phyloP scores from a whole-genome alignment of 306 rosid genomes.

The Gillenia trifoliata region DNA sequence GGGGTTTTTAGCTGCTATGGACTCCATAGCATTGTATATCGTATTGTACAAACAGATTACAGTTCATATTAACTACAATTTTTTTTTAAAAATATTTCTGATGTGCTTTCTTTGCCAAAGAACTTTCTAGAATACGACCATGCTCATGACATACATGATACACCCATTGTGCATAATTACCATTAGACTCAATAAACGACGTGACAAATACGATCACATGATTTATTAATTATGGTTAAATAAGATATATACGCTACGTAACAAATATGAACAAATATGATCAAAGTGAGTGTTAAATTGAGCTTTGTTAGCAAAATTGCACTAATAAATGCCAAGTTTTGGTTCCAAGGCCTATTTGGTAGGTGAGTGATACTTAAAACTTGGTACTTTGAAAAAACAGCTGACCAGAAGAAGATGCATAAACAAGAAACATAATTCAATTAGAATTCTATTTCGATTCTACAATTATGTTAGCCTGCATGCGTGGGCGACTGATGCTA shows the following conservation, averaged over 20 bases:
- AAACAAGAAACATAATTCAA: background rate
- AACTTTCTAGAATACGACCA: background rate
- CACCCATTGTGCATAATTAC: background rate
- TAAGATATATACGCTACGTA: background rate
- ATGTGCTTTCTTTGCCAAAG: background rate
- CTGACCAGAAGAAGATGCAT: background rate
- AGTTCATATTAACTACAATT: background rate
- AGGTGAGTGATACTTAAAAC: background rate
- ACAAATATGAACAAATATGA: background rate
- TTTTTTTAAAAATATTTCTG: background rate
- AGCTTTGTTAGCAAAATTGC: no score
- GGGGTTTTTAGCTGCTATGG: background rate
- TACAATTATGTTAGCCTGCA: no score
- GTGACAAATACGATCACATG: background rate
- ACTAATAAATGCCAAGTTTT: no score
- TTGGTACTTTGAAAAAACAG: background rate
- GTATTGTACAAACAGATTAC: background rate
- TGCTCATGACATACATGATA: background rate
- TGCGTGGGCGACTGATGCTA: no score
- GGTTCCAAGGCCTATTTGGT: background rate
- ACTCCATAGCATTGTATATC: background rate
- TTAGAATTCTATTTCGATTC: background rate
- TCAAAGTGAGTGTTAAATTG: no score
- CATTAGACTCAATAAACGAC: background rate
- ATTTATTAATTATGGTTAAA: background rate